Evolutionary conservation across 345 rosid species (phyloP), one percentile per base, ranked within the genome.

Genomic region (Murraya paniculata): DNA sequence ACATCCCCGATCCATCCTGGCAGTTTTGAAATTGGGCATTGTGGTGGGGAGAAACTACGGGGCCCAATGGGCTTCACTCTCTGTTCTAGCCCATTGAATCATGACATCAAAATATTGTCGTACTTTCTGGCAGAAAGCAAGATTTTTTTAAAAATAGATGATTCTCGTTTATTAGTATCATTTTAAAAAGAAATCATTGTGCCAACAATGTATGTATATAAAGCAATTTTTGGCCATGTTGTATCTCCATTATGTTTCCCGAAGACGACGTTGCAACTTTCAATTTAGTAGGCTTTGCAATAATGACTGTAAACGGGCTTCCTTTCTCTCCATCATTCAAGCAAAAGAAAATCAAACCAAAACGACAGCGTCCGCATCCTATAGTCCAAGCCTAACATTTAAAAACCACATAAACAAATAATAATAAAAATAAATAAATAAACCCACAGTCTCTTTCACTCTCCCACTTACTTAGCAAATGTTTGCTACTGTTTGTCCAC

Each of bases 401-500:
- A 53, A 39, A 50, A 74, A 6, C 81, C 83, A 77, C 68, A 67
- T 4, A 60, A 75, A 50, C 7, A 41, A 1, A 28, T 28, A 27
- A 28, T 45, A 45, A 41, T 10, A 3, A 39, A 25, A 1, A 28
- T 9, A 61, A 57, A 61, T 30, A 3, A 30, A 31, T 31, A 30
- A 64, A 22, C 56, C 45, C 38, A 5, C 31, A 3, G 18, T 64
- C 65, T 57, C 73, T 80, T 57, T 60, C 69, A 53, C 27, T 30
- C 24, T 3, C 19, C 22, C 21, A 50, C 50, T 60, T 11, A 19
- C n/a, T n/a, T n/a, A n/a, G n/a, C 59, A 59, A n/a, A 70, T 36
- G 75, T 66, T 53, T 61, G 56, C 19, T 64, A 38, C 70, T 79
- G 30, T 78, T 75, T 74, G 79, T 77, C 77, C 9, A 66, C 77